Evolutionary conservation across 2,329 filamentous ascomycete species (phyloP).

Genomic region (Rutstroemia sp.): DNA sequence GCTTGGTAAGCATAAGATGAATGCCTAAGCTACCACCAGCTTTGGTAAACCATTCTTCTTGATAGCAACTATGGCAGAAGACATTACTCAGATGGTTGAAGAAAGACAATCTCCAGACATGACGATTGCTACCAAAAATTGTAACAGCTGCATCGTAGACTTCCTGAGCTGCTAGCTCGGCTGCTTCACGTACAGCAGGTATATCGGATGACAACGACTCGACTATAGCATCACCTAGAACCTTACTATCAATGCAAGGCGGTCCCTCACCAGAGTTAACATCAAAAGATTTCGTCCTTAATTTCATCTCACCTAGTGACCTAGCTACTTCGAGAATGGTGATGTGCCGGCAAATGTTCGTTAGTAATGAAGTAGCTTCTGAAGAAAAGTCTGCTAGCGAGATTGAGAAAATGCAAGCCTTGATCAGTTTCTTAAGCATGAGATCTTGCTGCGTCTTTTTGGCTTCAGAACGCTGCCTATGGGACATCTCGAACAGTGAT

Average conservation of each 20-base stretch:
- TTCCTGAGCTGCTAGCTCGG: constrained; percentile 68
- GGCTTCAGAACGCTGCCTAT: constrained; percentile 72
- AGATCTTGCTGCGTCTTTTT: constrained; percentile 84
- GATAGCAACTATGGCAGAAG: constrained; percentile 92
- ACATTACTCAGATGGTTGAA: constrained; percentile 76
- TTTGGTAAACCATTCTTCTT: constrained; percentile 98
- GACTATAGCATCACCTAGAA: constrained; percentile 82
- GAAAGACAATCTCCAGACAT: constrained; percentile 71
- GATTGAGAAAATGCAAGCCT: constrained; percentile 78
- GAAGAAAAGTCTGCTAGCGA: constrained; percentile 74
- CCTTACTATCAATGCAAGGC: constrained; percentile 75
- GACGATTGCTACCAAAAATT: constrained; percentile 69
- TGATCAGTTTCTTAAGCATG: constrained; percentile 77
- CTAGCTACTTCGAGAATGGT: constrained; percentile 83
- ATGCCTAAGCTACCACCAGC: constrained; percentile 88
- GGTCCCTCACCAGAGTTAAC: constrained; percentile 81
- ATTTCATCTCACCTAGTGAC: constrained; percentile 74
- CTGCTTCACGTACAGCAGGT: constrained; percentile 70
- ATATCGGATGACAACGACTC: constrained; percentile 86
- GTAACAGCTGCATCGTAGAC: constrained; percentile 69
- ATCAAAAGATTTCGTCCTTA: constrained; percentile 71
- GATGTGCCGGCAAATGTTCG: constrained; percentile 82
- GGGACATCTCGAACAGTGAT: constrained; percentile 64
- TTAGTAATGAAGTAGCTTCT: constrained; percentile 67
- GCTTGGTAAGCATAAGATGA: constrained; percentile 73